phyloP scores from a whole-genome alignment of 2,329 filamentous ascomycete genomes.

The Aspergillus awamori region DNA sequence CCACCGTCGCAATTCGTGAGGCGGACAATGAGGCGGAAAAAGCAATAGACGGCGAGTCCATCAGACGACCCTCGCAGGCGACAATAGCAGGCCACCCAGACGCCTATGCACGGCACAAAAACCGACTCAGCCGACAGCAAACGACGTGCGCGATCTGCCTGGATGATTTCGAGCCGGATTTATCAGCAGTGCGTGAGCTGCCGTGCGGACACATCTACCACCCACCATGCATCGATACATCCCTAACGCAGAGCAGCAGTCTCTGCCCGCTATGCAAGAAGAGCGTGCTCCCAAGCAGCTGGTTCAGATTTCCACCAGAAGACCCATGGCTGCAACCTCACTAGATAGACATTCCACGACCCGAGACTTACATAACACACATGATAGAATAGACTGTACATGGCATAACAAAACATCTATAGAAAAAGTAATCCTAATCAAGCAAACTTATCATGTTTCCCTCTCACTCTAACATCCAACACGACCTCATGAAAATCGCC shows the following conservation, averaged over 20 bases:
- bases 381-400: slow-evolving; percentile 3
- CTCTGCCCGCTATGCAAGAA: slow-evolving; percentile 91
- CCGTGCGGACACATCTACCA: slow-evolving; percentile 94
- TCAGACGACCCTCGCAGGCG: neutral
- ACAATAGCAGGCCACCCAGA: neutral
- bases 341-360: too few species aligned
- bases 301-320: too few species aligned
- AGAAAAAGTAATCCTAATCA: slow-evolving; percentile 8
- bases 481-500: slow-evolving; percentile 50
- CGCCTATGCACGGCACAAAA: slow-evolving; percentile 15
- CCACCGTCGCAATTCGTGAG: neutral
- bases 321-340: neutral
- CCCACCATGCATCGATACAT: slow-evolving; percentile 85
- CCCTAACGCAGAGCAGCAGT: slow-evolving; percentile 75
- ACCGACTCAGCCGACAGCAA: slow-evolving; percentile 62
- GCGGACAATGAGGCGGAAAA: neutral
- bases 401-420: neutral
- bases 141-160: slow-evolving; percentile 89
- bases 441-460: slow-evolving; percentile 27
- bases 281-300: slow-evolving; percentile 67
- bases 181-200: slow-evolving; percentile 78
- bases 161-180: slow-evolving; percentile 71
- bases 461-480: slow-evolving; percentile 24
- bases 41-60: neutral
- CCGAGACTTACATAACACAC: neutral